phyloP scores from a whole-genome alignment of 768 basidiomycete species.

The Coprinopsis marcescibilis region DNA sequence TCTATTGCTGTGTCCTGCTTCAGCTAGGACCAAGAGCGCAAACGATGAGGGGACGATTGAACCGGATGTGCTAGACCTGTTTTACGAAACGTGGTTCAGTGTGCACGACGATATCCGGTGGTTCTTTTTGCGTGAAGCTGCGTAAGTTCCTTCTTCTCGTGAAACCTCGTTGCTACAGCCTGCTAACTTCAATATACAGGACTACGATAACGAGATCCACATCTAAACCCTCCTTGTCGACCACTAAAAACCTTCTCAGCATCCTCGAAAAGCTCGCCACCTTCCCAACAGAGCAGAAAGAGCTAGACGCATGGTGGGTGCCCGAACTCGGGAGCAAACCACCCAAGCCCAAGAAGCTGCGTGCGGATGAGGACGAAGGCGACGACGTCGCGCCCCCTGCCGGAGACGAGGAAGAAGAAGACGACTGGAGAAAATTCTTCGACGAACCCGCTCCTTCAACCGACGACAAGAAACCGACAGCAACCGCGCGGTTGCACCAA shows the following conservation, averaged over 20 bases:
- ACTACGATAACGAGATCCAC: no score
- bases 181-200: no score
- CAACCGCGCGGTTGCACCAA: conserved; percentile 48
- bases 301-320: conserved; percentile 79
- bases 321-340: conserved; percentile 57
- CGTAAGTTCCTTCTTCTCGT: conserved; percentile 38
- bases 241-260: conserved; percentile 46
- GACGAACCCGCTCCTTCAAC: conserved; percentile 48
- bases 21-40: conserved; percentile 26
- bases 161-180: no score
- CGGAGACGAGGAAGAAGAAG: conserved; percentile 40
- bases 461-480: conserved; percentile 27
- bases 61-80: conserved; percentile 54
- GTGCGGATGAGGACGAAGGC: conserved; percentile 27
- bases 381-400: conserved; percentile 29
- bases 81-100: conserved; percentile 69
- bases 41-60: conserved; percentile 33
- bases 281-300: conserved; percentile 65
- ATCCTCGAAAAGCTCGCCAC: conserved; percentile 63
- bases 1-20: conserved; percentile 57
- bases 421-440: conserved; percentile 83
- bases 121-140: conserved; percentile 81
- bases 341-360: conserved; percentile 42
- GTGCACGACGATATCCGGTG: conserved; percentile 81
- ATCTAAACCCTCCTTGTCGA: not conserved